These are phyloP conservation scores for Eucalyptus tenuipes DNA, from an alignment of 345 rosid genomes.

Conservation along the genomic window DNA sequence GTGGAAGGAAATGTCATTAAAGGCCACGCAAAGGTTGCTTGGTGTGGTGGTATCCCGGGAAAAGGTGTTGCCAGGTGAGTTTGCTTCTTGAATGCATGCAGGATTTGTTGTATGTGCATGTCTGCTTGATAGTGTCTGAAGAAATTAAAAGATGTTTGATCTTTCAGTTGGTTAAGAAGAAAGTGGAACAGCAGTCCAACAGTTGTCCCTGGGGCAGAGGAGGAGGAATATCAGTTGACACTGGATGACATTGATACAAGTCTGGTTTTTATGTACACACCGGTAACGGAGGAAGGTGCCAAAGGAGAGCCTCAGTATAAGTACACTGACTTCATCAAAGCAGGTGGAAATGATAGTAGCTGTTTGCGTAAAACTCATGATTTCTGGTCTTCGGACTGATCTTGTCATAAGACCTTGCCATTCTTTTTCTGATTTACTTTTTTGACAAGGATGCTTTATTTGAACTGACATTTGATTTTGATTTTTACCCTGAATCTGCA, in stretches of 20 bases:
- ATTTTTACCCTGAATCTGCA: not conserved
- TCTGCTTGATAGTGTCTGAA: not conserved
- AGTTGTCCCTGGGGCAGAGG: constrained; percentile 86
- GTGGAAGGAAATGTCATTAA: constrained; percentile 68
- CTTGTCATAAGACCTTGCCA: not conserved
- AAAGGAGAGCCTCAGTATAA: constrained; percentile 96
- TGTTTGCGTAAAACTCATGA: not conserved
- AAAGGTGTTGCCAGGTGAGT: constrained; percentile 84
- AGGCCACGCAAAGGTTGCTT: constrained; percentile 79
- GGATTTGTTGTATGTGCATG: not conserved
- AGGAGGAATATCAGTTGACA: constrained; percentile 64
- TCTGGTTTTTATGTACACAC: constrained; percentile 97
- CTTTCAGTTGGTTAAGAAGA: constrained; percentile 83
- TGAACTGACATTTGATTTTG: not conserved
- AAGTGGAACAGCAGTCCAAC: constrained; percentile 91
- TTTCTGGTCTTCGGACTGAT: not conserved
- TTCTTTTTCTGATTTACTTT: not conserved
- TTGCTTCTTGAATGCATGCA: not conserved
- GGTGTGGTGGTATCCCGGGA: constrained; percentile 98
- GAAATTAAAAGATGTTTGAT: not conserved
- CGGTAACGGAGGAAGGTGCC: constrained; percentile 88
- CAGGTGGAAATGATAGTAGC: constrained; percentile 33
- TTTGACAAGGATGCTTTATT: not conserved
- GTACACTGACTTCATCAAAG: constrained; percentile 90
- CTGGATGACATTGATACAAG: constrained; percentile 84